Conservation (phyloP, 805 yeast species). For the Starmerella sp. region DNA sequence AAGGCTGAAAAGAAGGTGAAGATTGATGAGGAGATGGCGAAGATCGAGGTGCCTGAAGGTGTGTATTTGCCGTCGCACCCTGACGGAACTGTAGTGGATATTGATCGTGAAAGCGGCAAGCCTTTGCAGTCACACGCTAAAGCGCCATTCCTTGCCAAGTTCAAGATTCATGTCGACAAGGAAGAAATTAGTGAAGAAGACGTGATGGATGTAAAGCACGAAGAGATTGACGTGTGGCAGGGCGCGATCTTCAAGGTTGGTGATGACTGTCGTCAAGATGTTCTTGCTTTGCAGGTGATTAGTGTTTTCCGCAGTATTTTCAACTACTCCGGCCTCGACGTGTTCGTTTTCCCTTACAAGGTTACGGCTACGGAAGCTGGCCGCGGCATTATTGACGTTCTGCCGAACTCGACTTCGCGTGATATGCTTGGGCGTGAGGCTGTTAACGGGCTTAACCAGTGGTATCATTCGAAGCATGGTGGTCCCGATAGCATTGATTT, state of each 20-base stretch:
- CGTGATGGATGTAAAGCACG: conserved; percentile 10
- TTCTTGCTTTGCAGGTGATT: conserved; percentile 80
- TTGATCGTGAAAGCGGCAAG: conserved; percentile 80
- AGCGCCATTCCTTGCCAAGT: conserved; percentile 96
- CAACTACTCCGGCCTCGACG: conserved; percentile 76
- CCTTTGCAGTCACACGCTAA: conserved; percentile 97
- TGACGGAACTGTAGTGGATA: conserved; percentile 85
- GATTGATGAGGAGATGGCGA: conserved; percentile 90
- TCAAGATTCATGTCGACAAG: conserved; percentile 54
- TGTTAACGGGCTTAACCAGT: conserved; percentile 90
- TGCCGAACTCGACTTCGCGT: conserved; percentile 88
- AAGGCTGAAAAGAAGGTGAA: conserved; percentile 93
- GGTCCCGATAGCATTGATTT: conserved; percentile 84
- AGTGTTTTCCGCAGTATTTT: conserved; percentile 87
- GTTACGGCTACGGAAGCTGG: conserved; percentile 99
- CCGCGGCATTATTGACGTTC: conserved; percentile 95
- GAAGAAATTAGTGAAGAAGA: conserved; percentile 22
- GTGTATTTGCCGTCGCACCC: conserved; percentile 95
- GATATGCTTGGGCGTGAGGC: conserved; percentile 99
- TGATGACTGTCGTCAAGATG: conserved; percentile 97
- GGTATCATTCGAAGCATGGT: conserved; percentile 84
- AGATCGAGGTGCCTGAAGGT: conserved; percentile 59
- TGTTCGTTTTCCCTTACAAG: conserved; percentile 83
- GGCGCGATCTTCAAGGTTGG: conserved; percentile 98
- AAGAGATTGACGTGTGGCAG: conserved; percentile 62